Percentiles rank a stretch among this genome's conserved stretches.
Evolutionary conservation across 208 protist genomes (phyloP).

Genomic region (Eutreptiella sp.): DNA sequence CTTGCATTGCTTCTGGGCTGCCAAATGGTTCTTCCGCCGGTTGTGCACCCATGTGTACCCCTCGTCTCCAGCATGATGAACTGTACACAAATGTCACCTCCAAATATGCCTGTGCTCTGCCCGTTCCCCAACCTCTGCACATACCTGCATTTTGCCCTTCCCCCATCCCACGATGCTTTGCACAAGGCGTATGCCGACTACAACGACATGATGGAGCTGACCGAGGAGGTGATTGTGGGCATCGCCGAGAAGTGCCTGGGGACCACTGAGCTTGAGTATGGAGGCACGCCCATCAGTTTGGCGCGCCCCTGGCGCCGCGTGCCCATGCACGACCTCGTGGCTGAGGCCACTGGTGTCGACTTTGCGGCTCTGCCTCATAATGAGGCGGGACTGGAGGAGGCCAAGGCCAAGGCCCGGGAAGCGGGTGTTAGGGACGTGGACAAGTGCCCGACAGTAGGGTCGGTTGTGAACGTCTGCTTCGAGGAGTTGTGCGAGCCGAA

Average conservation of each 20-base stretch:
- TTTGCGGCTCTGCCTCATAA: too few species aligned
- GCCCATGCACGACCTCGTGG: slow-evolving; percentile 72
- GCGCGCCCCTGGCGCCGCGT: slow-evolving; percentile 69
- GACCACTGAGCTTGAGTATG: too few species aligned
- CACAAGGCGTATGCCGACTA: slow-evolving; percentile 86
- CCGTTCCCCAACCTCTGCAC: background rate
- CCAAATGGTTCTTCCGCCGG: too few species aligned
- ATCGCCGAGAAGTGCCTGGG: slow-evolving; percentile 53
- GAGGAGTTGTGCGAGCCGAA: slow-evolving; percentile 78
- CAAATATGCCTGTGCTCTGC: background rate
- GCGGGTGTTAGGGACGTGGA: slow-evolving; percentile 68
- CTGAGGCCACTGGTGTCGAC: slow-evolving; percentile 56
- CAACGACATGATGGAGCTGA: slow-evolving; percentile 81
- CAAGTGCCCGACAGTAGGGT: slow-evolving; percentile 60
- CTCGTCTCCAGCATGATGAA: too few species aligned
- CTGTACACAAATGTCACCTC: too few species aligned
- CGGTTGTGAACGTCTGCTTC: slow-evolving; percentile 50
- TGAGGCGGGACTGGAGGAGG: too few species aligned
- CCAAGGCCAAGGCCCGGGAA: too few species aligned
- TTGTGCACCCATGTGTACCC: too few species aligned
- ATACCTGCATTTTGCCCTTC: background rate
- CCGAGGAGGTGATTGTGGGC: slow-evolving; percentile 76
- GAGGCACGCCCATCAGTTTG: slow-evolving; percentile 63
- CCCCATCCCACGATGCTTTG: too few species aligned
- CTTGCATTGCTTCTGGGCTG: too few species aligned